These are phyloP conservation scores for Colletotrichum costaricense DNA, from an alignment of 2,329 filamentous ascomycete species.

Conservation along the genomic window DNA sequence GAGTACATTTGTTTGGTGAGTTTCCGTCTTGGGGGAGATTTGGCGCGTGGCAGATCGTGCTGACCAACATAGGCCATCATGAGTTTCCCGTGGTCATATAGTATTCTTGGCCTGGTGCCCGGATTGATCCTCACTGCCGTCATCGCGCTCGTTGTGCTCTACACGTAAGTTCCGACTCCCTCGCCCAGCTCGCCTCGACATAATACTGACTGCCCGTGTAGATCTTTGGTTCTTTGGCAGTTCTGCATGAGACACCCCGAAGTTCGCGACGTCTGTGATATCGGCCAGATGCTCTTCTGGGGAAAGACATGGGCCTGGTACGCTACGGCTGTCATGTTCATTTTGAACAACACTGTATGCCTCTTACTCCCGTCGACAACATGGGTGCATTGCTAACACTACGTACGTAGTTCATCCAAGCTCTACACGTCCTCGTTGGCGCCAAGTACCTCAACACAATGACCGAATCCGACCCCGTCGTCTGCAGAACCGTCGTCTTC, in stretches of 20 bases:
- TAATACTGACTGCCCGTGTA: conserved; percentile 28
- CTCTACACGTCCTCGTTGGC: conserved; percentile 83
- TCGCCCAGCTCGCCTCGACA: not conserved
- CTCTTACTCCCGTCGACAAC: not conserved
- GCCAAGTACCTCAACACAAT: conserved; percentile 93
- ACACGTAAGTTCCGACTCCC: conserved; percentile 64
- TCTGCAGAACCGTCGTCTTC: conserved; percentile 83
- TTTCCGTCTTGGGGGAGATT: not conserved
- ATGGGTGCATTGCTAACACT: not conserved
- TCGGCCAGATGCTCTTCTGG: conserved; percentile 96
- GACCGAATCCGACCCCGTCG: conserved; percentile 72
- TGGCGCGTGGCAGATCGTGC: not conserved
- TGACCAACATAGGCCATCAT: conserved; percentile 72
- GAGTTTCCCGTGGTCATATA: conserved; percentile 96
- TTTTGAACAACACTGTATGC: conserved; percentile 83
- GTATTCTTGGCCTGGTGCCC: conserved; percentile 85
- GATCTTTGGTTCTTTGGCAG: conserved; percentile 70
- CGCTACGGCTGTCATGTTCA: conserved; percentile 83
- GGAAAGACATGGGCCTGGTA: conserved; percentile 79
- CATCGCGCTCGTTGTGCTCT: conserved; percentile 82
- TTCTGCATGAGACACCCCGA: conserved; percentile 93
- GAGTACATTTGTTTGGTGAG: conserved; percentile 78
- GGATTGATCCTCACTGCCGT: conserved; percentile 84
- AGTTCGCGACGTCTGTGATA: conserved; percentile 91
- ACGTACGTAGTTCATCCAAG: conserved; percentile 44